Base-by-base conservation (phyloP, 495 filamentous ascomycete species). In the Penicillium parvum region DNA sequence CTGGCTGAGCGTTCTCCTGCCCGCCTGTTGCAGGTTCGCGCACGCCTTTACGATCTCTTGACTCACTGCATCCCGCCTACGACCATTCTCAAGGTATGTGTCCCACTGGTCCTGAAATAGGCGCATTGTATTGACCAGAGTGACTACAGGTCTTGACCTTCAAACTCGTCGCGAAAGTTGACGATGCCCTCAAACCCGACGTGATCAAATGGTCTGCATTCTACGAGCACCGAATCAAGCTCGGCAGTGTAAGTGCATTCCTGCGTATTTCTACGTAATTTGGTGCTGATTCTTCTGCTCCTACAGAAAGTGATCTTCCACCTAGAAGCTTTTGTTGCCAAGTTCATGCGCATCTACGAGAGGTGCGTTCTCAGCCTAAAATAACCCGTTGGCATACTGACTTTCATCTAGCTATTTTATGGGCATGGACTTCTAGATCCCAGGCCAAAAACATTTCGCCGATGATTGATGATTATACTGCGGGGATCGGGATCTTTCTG, bases 41-140 rank as follows among this genome's bases (percentile, higher is more conserved):
- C 88, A 8, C 90, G 95, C 65, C 76, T 98, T 15, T 98, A 98
- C 65, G 92, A 98, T 63, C 77, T 98, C 5, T 73, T 98, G 28
- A 91, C 90, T 5, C 92, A 98, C 62, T 98, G 94, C 61, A 98
- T 98, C 56, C 92, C 92, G 1, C 75, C 92, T 2, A 95, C 92
- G 0, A 91, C 84, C 2, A 86, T 98, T 40, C 70, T 98, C 32
- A 94, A 95, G 77, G 88, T 81, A 59, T 25, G 46, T 21, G 15
- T 5, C 11, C 14, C 5, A 26, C 20, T 36, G 17, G 12, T 23
- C 7, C 1, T 14, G 2, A 16, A 20, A 2, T 2, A 14, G 2
- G 8, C 14, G 20, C 18, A 9, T 7, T 9, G 5, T 3, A 36
- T n/a, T 43, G 15, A 44, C 32, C 1, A 8, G 22, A 1, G 16